Evolutionary conservation across 2,329 filamentous ascomycete species (phyloP), one percentile per base, ranked within the genome.

Genomic region (Ophiosphaerella korrae): DNA sequence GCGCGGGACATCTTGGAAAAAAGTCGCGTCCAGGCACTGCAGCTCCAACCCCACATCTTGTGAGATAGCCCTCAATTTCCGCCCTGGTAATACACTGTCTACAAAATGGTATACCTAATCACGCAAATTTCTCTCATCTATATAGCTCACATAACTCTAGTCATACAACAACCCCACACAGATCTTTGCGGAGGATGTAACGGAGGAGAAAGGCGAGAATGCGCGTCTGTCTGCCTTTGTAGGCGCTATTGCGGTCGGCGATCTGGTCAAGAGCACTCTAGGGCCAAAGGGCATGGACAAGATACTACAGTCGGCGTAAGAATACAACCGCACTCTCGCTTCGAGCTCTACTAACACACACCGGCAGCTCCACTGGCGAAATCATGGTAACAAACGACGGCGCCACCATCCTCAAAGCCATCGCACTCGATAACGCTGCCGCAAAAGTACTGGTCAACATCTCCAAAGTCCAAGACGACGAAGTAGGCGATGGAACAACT

Each of bases 201-300:
- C 89, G 50, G 91, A 97, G 79, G 93, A 97, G 81, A 97, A 96
- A 81, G 94, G 94, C 69, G 93, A 97, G 81, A 97, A 97, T 89
- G 93, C 94, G 70, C 91, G 93, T 84, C 88, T 97, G 66, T 89
- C 91, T n/a, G 93, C 93, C 60, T 99, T 99, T 70, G 93, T 99
- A 48, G 94, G 94, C 67, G 94, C 94, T 74, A 99, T 99, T 71
- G 94, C 94, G 48, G 94, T 99, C 40, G 94, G 94, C 46, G 94
- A 99, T 69, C 78, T 99, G 63, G 94, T 99, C 46, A 99, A 99
- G 84, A 96, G 90, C 75, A 97, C 94, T 9, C 80, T 99, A 31
- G 94, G 94, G 6, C 94, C 94, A 33, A 97, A 97, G 81, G 94
- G 94, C 65, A 97, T 97, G 92, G 94, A 97, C 82, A 97, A 96